Evolutionary conservation across 1,284 basidiomycete species (phyloP).

Genomic region (Leccinum huronense): DNA sequence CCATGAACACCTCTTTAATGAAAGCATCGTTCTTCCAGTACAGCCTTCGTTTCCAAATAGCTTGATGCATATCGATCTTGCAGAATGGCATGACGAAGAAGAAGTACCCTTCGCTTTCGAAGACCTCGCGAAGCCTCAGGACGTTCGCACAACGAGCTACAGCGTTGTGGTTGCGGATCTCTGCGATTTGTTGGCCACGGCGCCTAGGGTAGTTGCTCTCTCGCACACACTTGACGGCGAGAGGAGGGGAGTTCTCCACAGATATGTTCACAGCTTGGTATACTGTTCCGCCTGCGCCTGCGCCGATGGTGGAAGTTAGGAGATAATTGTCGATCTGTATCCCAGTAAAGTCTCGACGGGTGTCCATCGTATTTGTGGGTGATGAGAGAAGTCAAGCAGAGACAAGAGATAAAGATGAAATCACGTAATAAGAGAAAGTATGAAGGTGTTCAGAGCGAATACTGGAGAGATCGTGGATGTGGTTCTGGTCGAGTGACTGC

Average conservation of each 20-base stretch:
- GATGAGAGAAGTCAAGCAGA: no score
- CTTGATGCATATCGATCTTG: constrained; percentile 54
- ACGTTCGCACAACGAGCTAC: constrained; percentile 50
- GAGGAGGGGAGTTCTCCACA: constrained; percentile 17
- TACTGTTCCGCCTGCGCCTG: no score
- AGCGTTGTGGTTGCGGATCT: constrained; percentile 53
- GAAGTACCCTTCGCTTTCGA: constrained; percentile 51
- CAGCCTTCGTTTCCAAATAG: constrained; percentile 47
- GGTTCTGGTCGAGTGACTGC: no score
- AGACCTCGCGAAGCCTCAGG: constrained; percentile 50
- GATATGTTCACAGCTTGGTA: no score
- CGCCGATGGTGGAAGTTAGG: no score
- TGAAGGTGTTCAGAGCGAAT: no score
- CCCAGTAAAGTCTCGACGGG: no score
- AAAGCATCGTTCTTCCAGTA: constrained; percentile 52
- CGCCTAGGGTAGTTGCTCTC: constrained; percentile 47
- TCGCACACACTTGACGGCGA: constrained; percentile 74
- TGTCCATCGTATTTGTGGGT: no score
- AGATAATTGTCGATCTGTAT: no score
- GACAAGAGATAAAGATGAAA: no score
- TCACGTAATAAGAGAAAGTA: no score
- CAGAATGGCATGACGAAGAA: constrained; percentile 63
- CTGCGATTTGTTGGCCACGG: constrained; percentile 52
- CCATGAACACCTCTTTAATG: constrained; percentile 63
- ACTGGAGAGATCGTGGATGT: no score